phyloP scores from a whole-genome alignment of 2,329 filamentous ascomycete species.

The Fusarium newnesense region DNA sequence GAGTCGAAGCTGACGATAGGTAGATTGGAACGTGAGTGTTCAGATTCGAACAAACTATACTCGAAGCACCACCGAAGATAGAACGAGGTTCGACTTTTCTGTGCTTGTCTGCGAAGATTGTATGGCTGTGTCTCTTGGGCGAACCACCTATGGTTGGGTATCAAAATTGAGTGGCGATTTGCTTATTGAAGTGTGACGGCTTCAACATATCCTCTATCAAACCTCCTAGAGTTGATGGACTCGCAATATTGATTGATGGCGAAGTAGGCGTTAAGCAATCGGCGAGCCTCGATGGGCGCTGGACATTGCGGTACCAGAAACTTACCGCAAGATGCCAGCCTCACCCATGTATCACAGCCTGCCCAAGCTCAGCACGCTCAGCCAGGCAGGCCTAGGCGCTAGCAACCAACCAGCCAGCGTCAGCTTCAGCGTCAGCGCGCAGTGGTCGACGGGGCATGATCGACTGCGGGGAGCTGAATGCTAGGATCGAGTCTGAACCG shows the following conservation, averaged over 20 bases:
- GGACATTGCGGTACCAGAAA: conserved; percentile 13
- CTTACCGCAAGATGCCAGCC: conserved; percentile 11
- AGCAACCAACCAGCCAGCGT: conserved; percentile 25
- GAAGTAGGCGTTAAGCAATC: conserved; percentile 4
- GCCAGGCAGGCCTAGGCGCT: conserved; percentile 25
- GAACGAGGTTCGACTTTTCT: not conserved
- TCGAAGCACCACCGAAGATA: conserved; percentile 7
- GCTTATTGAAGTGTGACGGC: not conserved
- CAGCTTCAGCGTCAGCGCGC: conserved; percentile 40
- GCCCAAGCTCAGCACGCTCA: conserved; percentile 11
- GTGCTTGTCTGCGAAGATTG: not conserved
- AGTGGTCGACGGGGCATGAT: conserved; percentile 31
- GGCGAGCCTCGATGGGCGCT: not conserved
- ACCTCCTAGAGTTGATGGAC: not conserved
- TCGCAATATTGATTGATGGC: conserved; percentile 1
- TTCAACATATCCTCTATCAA: not conserved
- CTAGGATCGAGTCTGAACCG: conserved; percentile 10
- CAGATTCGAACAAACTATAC: not conserved
- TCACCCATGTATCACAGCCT: conserved; percentile 1
- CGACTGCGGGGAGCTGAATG: conserved; percentile 19
- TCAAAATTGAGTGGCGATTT: not conserved
- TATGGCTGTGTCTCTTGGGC: not conserved
- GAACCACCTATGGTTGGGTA: not conserved
- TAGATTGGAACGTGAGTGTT: conserved; percentile 1
- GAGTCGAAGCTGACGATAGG: conserved; percentile 11